phyloP scores from a whole-genome alignment of 495 filamentous ascomycete genomes.

The Podospora pseudoanserina region DNA sequence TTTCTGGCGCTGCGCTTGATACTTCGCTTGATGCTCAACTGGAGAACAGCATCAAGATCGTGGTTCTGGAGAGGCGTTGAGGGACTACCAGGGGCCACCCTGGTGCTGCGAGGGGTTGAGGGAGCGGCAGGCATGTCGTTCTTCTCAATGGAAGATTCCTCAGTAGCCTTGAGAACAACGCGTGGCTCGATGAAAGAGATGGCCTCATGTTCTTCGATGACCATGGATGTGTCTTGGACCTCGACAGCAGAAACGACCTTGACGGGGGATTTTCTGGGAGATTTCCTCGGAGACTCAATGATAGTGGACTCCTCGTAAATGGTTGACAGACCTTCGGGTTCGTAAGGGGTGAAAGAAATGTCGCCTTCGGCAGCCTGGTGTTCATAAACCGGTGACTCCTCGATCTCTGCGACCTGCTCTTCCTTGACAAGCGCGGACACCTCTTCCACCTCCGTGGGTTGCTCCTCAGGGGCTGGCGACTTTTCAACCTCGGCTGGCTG shows the following conservation, averaged over 20 bases:
- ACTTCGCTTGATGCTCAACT: constrained; percentile 1
- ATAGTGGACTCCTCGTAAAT: constrained; percentile 28
- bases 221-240: background rate
- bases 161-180: background rate
- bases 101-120: constrained; percentile 2
- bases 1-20: constrained; percentile 1
- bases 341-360: constrained; percentile 13
- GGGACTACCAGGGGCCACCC: background rate
- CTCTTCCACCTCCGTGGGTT: background rate
- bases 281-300: constrained; percentile 2
- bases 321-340: constrained; percentile 31
- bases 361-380: background rate
- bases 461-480: background rate
- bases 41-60: background rate
- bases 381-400: constrained; percentile 1
- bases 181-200: background rate
- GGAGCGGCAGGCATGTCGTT: background rate
- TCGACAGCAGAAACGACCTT: background rate
- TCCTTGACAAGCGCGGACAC: background rate
- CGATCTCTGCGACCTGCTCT: background rate
- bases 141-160: background rate
- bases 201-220: background rate
- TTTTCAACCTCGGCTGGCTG: background rate
- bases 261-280: background rate
- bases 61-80: constrained; percentile 6